Conservation (phyloP, 768 basidiomycete species). For the Galerina sulciceps region DNA sequence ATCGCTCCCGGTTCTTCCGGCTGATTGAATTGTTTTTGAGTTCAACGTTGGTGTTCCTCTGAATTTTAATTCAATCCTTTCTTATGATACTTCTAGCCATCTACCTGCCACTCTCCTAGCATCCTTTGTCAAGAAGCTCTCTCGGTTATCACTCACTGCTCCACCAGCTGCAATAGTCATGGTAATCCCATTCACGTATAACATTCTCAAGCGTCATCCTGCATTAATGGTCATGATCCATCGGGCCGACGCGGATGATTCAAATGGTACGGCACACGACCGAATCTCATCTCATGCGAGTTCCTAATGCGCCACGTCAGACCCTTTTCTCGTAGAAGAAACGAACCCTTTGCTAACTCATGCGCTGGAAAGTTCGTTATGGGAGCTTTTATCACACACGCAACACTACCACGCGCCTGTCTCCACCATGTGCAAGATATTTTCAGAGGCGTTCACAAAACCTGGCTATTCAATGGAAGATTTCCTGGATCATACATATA, state of each 20-base stretch:
- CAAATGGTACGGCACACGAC: slow-evolving; percentile 33
- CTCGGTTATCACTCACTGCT: slow-evolving; percentile 81
- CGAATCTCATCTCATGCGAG: not conserved
- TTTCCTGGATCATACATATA: slow-evolving; percentile 93
- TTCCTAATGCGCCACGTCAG: slow-evolving; percentile 22
- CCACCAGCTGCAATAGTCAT: slow-evolving; percentile 92
- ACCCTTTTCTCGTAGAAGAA: slow-evolving; percentile 74
- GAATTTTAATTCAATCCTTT: not conserved
- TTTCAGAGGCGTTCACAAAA: slow-evolving; percentile 93
- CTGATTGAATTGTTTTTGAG: slow-evolving; percentile 88
- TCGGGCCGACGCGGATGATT: slow-evolving; percentile 46
- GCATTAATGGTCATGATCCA: slow-evolving; percentile 94
- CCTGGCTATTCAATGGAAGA: slow-evolving; percentile 90
- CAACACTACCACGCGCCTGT: slow-evolving; percentile 86
- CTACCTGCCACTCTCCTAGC: slow-evolving; percentile 91
- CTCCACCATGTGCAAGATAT: slow-evolving; percentile 86
- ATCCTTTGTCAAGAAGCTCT: slow-evolving; percentile 91
- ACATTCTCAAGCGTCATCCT: slow-evolving; percentile 90
- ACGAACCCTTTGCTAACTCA: slow-evolving; percentile 74
- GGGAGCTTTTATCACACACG: slow-evolving; percentile 86
- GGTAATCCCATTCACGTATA: slow-evolving; percentile 93
- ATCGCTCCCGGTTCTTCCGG: slow-evolving; percentile 94
- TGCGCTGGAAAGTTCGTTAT: slow-evolving; percentile 87
- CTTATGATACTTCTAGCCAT: slow-evolving; percentile 49
- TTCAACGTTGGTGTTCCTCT: slow-evolving; percentile 68